A percentile compares a stretch with the other conserved stretches of the same genome.
Evolutionary conservation across 225 moss, liverwort and hornwort genomes (phyloP).

Genomic region (Marchantia polymorpha): DNA sequence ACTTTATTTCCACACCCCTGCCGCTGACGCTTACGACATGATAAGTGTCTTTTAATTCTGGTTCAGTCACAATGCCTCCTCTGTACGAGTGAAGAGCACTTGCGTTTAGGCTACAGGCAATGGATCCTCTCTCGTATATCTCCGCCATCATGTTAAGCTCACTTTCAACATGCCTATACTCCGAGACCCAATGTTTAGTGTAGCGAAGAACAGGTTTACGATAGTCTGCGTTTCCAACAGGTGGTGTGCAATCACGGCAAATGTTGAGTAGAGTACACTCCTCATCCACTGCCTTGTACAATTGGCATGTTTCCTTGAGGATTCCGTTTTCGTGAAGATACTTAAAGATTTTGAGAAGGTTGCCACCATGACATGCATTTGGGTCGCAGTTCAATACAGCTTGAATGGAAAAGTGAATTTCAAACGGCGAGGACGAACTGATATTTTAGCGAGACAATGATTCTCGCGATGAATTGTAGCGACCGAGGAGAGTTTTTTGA

Average conservation of each 20-base stretch:
- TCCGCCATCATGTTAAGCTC: constrained; percentile 89
- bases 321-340: constrained; percentile 57
- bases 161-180: constrained; percentile 63
- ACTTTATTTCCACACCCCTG: constrained; percentile 91
- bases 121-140: constrained; percentile 81
- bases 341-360: constrained; percentile 61
- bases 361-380: constrained; percentile 69
- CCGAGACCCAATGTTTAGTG: constrained; percentile 60
- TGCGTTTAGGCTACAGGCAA: constrained; percentile 66
- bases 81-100: constrained; percentile 61
- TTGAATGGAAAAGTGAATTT: too few species aligned
- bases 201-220: constrained; percentile 58
- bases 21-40: constrained; percentile 79
- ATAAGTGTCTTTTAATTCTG: constrained; percentile 50
- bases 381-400: constrained; percentile 71
- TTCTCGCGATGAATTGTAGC: too few species aligned
- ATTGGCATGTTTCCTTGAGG: constrained; percentile 91
- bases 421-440: too few species aligned
- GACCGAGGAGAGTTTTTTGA: too few species aligned
- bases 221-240: constrained; percentile 45
- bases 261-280: constrained; percentile 75
- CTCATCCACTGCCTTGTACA: constrained; percentile 75
- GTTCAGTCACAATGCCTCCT: constrained; percentile 68
- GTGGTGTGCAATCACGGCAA: constrained; percentile 76
- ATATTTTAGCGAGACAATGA: too few species aligned